These are phyloP conservation scores for Ogataea wickerhamii DNA, from an alignment of 805 yeast species.

Conservation along the genomic window DNA sequence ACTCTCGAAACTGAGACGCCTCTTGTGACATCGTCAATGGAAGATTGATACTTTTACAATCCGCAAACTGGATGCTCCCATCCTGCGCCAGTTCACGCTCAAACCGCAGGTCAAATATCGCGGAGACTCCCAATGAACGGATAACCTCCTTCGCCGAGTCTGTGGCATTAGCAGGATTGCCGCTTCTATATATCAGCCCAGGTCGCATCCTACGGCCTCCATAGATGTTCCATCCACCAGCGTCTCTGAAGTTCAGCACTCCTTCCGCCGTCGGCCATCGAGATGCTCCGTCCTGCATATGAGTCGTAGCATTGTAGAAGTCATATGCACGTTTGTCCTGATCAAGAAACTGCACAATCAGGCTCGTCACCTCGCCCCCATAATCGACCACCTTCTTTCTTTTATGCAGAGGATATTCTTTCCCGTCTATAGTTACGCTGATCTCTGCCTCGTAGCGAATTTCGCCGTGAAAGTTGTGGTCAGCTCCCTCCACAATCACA, in stretches of 20 bases:
- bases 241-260: constrained; percentile 68
- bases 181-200: constrained; percentile 59
- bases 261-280: constrained; percentile 41
- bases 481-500: constrained; percentile 61
- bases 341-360: constrained; percentile 46
- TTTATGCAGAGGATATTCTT: constrained; percentile 31
- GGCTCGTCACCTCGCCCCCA: constrained; percentile 48
- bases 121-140: constrained; percentile 43
- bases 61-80: constrained; percentile 45
- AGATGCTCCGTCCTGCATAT: background rate
- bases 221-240: constrained; percentile 67
- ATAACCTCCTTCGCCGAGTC: constrained; percentile 42
- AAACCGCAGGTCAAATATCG: constrained; percentile 68
- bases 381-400: constrained; percentile 47
- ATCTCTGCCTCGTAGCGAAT: constrained; percentile 33
- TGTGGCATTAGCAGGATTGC: constrained; percentile 53
- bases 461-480: constrained; percentile 74
- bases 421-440: constrained; percentile 8
- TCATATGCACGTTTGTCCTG: constrained; percentile 44
- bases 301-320: constrained; percentile 38
- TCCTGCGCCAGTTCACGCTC: constrained; percentile 47
- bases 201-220: constrained; percentile 44
- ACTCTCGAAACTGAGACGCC: constrained; percentile 44
- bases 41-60: constrained; percentile 45
- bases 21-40: constrained; percentile 40